Conservation (phyloP, 805 yeast species). For the Zygotorulaspora danielsina region DNA sequence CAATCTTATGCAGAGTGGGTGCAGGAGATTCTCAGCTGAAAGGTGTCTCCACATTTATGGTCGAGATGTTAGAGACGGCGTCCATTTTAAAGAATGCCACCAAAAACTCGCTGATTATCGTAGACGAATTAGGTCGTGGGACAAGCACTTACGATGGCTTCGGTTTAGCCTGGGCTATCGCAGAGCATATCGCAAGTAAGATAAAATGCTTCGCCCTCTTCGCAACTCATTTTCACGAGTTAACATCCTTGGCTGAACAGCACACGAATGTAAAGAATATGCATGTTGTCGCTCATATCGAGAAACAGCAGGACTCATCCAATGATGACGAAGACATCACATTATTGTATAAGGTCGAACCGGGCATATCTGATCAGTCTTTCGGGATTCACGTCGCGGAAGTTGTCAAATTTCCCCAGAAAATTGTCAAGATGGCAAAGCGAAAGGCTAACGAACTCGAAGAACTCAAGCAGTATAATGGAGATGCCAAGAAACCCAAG, state of each 20-base stretch:
- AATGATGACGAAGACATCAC: slow-evolving; percentile 63
- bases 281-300: slow-evolving; percentile 91
- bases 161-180: slow-evolving; percentile 96
- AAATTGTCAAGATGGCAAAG: slow-evolving; percentile 92
- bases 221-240: slow-evolving; percentile 97
- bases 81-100: slow-evolving; percentile 86
- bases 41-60: slow-evolving; percentile 96
- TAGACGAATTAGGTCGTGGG: slow-evolving; percentile 89
- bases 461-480: slow-evolving; percentile 44
- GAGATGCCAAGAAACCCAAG: slow-evolving; percentile 47
- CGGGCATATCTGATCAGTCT: slow-evolving; percentile 92
- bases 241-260: slow-evolving; percentile 71
- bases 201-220: slow-evolving; percentile 77
- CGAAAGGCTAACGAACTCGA: slow-evolving; percentile 87
- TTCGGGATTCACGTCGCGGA: slow-evolving; percentile 98
- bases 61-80: slow-evolving; percentile 96
- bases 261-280: slow-evolving; percentile 66
- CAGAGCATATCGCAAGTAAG: slow-evolving; percentile 71
- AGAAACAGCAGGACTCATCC: slow-evolving; percentile 37
- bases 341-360: slow-evolving; percentile 85
- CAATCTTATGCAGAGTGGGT: slow-evolving; percentile 94
- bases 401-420: slow-evolving; percentile 85
- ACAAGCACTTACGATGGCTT: slow-evolving; percentile 89
- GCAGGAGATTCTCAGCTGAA: slow-evolving; percentile 97
- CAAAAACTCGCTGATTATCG: slow-evolving; percentile 76